A percentile compares a stretch with the other conserved stretches of the same genome.
Conservation (phyloP, 352 stramenopile genomes). For the Pythium phragmiticola region DNA sequence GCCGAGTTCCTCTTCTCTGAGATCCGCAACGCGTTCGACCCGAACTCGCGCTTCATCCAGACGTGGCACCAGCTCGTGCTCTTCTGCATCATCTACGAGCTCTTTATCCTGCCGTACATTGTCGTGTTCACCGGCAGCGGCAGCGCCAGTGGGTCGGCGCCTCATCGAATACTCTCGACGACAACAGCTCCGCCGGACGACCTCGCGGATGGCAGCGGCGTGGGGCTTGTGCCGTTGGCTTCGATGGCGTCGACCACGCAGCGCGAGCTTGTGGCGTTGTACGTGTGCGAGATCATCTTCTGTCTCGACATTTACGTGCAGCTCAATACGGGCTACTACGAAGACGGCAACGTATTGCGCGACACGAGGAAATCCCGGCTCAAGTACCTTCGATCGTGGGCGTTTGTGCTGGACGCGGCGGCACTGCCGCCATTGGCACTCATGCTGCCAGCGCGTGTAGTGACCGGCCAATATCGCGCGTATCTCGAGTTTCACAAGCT, state of each 20-base stretch:
- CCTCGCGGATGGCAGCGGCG: background rate
- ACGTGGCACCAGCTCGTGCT: constrained; percentile 57
- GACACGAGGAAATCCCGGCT: constrained; percentile 51
- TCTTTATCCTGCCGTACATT: constrained; percentile 46
- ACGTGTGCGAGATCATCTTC: constrained; percentile 61
- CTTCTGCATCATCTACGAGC: constrained; percentile 50
- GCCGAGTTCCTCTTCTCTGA: constrained; percentile 49
- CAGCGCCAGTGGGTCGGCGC: too few relatives aligned
- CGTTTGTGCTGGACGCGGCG: constrained; percentile 49
- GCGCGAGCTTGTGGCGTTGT: constrained; percentile 37
- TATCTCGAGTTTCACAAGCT: constrained; percentile 44
- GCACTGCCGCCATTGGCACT: constrained; percentile 47
- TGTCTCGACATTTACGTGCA: constrained; percentile 66
- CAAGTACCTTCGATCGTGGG: constrained; percentile 57
- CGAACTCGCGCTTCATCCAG: constrained; percentile 49
- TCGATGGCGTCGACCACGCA: constrained; percentile 4
- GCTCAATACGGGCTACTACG: constrained; percentile 73
- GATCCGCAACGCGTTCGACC: constrained; percentile 60
- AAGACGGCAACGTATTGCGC: constrained; percentile 64
- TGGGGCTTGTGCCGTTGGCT: background rate
- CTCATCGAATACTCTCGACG: background rate
- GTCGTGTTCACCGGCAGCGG: constrained; percentile 30
- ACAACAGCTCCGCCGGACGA: background rate
- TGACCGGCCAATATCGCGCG: constrained; percentile 13
- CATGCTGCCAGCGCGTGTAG: constrained; percentile 15